Conservation (phyloP, 2,329 filamentous ascomycete genomes). For the Samsoniella hepiali region DNA sequence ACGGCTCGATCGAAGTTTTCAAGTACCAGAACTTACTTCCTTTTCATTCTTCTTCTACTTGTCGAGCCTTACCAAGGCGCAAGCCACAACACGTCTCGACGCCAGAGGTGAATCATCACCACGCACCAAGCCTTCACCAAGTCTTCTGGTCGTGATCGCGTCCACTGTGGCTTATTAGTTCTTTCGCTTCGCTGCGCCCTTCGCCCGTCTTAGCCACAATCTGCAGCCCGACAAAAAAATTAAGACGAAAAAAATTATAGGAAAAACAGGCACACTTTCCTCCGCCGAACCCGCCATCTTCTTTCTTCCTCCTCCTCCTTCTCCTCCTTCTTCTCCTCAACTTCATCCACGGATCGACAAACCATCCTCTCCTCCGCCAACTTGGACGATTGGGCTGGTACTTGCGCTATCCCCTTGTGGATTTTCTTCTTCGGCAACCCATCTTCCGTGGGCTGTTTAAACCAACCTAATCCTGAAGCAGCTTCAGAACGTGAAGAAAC, state of each 20-base stretch:
- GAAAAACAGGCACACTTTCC: neutral
- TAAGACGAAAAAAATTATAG: neutral
- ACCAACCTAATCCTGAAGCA: neutral
- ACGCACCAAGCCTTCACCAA: neutral
- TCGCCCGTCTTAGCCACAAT: neutral
- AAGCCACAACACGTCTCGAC: neutral
- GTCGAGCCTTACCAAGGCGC: neutral
- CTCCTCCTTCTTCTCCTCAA: neutral
- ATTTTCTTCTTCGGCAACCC: neutral
- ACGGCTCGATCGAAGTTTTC: slow-evolving; percentile 17
- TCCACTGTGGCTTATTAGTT: slow-evolving; percentile 2
- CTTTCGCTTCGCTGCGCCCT: neutral
- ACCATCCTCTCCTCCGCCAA: neutral
- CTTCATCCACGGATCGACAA: neutral
- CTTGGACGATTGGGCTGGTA: neutral
- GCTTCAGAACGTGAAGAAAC: neutral
- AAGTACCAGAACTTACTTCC: neutral
- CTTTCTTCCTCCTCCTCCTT: neutral
- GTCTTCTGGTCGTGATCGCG: neutral
- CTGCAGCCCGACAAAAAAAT: neutral
- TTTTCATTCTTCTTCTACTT: neutral
- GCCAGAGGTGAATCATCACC: neutral
- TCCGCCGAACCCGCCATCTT: neutral
- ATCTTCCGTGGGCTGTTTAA: neutral
- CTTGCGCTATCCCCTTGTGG: neutral